These are phyloP conservation scores for Pelargonium myrrhifolium DNA, from an alignment of 441 rosid genomes.

Conservation along the genomic window DNA sequence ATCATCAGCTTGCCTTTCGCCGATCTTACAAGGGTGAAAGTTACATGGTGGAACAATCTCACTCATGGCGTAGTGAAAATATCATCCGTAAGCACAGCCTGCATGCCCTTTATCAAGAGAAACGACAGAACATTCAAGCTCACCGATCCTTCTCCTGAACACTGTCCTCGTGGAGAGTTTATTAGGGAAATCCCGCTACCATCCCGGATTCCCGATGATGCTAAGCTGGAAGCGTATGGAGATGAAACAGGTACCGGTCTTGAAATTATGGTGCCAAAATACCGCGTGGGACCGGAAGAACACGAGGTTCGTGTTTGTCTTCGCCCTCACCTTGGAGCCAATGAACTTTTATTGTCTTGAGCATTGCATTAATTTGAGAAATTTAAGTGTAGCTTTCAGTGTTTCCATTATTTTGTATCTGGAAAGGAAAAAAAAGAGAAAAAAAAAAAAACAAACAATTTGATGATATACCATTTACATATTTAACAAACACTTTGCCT, in stretches of 20 bases:
- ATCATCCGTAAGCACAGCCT: slow-evolving; percentile 49
- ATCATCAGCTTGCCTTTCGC: slow-evolving; percentile 61
- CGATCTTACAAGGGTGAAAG: slow-evolving; percentile 62
- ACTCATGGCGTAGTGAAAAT: slow-evolving; percentile 51
- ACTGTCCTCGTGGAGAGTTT: slow-evolving; percentile 66
- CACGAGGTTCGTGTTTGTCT: slow-evolving; percentile 67
- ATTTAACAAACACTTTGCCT: background rate
- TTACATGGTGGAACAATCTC: slow-evolving; percentile 60
- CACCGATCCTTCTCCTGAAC: slow-evolving; percentile 55
- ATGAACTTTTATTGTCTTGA: slow-evolving; percentile 55
- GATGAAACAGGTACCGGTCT: slow-evolving; percentile 57
- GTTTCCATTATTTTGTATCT: slow-evolving; percentile 31
- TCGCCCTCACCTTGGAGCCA: slow-evolving; percentile 51
- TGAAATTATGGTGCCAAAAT: slow-evolving; percentile 36
- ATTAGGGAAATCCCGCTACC: slow-evolving; percentile 55
- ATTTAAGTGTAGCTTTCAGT: slow-evolving; percentile 21
- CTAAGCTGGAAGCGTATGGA: slow-evolving; percentile 57
- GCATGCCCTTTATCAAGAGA: slow-evolving; percentile 46
- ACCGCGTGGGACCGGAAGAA: slow-evolving; percentile 50
- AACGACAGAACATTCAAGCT: slow-evolving; percentile 54
- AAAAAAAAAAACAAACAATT: no score
- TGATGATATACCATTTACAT: background rate
- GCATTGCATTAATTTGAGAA: slow-evolving; percentile 12
- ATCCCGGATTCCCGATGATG: slow-evolving; percentile 62
- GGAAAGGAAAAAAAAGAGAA: slow-evolving; percentile 2